These are phyloP conservation scores for Taiozyma sp. DNA, from an alignment of 1,139 yeast species.

Conservation along the genomic window DNA sequence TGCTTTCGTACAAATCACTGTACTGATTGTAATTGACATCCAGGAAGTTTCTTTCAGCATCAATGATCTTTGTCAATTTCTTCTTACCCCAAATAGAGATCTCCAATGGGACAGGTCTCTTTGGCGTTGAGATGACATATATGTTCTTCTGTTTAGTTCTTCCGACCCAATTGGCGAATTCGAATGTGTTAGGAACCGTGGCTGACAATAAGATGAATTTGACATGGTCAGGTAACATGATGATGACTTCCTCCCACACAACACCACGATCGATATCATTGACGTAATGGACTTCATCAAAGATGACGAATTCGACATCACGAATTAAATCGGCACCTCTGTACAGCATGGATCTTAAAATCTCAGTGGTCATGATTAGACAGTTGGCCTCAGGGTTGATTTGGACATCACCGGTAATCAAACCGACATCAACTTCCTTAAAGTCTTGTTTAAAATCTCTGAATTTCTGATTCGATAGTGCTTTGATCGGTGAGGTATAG, in stretches of 20 bases:
- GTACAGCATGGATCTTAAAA: slow-evolving; percentile 89
- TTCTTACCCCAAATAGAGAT: slow-evolving; percentile 80
- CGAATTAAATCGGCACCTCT: slow-evolving; percentile 95
- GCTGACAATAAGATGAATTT: slow-evolving; percentile 87
- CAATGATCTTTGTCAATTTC: slow-evolving; percentile 66
- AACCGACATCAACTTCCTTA: slow-evolving; percentile 80
- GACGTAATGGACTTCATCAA: slow-evolving; percentile 97
- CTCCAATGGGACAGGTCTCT: slow-evolving; percentile 93
- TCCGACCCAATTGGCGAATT: slow-evolving; percentile 98
- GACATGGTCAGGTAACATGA: slow-evolving; percentile 94
- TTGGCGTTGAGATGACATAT: slow-evolving; percentile 91
- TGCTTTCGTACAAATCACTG: slow-evolving; percentile 43
- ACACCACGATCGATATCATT: slow-evolving; percentile 97
- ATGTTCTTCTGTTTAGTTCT: slow-evolving; percentile 94
- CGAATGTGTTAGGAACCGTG: slow-evolving; percentile 96
- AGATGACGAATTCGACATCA: slow-evolving; percentile 95
- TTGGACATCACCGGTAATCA: slow-evolving; percentile 97
- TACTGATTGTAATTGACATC: slow-evolving; percentile 64
- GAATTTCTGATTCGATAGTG: slow-evolving; percentile 88
- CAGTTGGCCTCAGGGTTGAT: slow-evolving; percentile 97
- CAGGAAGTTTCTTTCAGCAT: slow-evolving; percentile 63
- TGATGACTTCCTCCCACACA: slow-evolving; percentile 98
- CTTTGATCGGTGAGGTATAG: slow-evolving; percentile 91
- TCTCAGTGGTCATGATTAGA: slow-evolving; percentile 96
- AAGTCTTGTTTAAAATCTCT: slow-evolving; percentile 86